phyloP scores from a whole-genome alignment of 768 basidiomycete genomes.

The Kwoniella europaea region DNA sequence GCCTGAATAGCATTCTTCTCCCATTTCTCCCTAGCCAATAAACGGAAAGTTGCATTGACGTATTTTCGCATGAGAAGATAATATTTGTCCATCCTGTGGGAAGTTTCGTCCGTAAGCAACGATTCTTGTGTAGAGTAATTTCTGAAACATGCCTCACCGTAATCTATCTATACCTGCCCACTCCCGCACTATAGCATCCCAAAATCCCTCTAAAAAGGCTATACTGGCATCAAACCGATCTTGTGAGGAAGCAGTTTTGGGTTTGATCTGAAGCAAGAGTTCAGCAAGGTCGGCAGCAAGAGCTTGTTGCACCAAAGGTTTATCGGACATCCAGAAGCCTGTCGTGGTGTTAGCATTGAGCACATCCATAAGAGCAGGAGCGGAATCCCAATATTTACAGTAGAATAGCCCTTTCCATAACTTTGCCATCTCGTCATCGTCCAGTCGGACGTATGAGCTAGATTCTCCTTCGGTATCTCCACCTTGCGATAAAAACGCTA shows the following conservation, averaged over 20 bases:
- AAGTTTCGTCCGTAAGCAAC: no score
- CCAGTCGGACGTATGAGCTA: constrained; percentile 62
- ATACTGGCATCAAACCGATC: constrained; percentile 64
- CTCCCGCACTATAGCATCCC: constrained; percentile 86
- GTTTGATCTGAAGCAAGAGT: constrained; percentile 73
- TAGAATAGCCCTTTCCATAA: constrained; percentile 98
- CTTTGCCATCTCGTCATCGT: constrained; percentile 81
- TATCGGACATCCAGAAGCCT: constrained; percentile 99
- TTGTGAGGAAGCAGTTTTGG: constrained; percentile 21
- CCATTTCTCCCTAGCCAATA: constrained; percentile 77
- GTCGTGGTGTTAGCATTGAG: constrained; percentile 3
- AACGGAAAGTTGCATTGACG: constrained; percentile 79
- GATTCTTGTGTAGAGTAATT: no score
- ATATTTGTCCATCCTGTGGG: constrained; percentile 87
- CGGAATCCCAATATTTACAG: constrained; percentile 64
- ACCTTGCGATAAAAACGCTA: constrained; percentile 71
- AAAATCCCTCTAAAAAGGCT: constrained; percentile 83
- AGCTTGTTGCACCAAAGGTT: constrained; percentile 91
- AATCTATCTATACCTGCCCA: constrained; percentile 92
- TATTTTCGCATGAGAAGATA: constrained; percentile 92
- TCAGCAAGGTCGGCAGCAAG: constrained; percentile 84
- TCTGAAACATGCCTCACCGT: constrained; percentile 64
- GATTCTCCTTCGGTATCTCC: constrained; percentile 27
- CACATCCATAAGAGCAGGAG: neutral
- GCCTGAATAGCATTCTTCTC: constrained; percentile 63